Conservation (phyloP, 2,329 filamentous ascomycete genomes). For the Penicillium sp. region DNA sequence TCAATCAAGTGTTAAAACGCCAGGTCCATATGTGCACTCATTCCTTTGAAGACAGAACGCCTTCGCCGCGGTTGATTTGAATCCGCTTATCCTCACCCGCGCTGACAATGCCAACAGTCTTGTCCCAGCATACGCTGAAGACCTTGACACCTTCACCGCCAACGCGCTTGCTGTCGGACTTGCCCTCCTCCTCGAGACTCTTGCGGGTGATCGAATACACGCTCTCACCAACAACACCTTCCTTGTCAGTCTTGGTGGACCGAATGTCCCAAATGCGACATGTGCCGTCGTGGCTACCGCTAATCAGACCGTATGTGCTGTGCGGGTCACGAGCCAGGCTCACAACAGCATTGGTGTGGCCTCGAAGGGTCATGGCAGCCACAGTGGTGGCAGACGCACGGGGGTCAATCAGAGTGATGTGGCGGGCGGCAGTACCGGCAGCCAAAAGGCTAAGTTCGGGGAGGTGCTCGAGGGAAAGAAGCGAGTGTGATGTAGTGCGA, state of each 20-base stretch:
- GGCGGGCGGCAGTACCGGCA: conserved; percentile 79
- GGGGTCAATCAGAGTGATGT: conserved; percentile 92
- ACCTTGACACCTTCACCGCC: conserved; percentile 88
- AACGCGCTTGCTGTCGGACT: conserved; percentile 58
- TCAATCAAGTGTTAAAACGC: conserved; percentile 32
- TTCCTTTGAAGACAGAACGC: conserved; percentile 39
- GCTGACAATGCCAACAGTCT: conserved; percentile 82
- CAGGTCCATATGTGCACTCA: conserved; percentile 29
- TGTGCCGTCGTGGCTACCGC: conserved; percentile 88
- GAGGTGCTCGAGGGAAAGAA: conserved; percentile 77
- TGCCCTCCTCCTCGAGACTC: conserved; percentile 64
- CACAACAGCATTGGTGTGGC: conserved; percentile 75
- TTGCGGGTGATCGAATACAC: conserved; percentile 78
- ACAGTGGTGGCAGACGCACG: conserved; percentile 74
- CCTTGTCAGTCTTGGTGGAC: conserved; percentile 60
- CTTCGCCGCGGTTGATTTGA: conserved; percentile 78
- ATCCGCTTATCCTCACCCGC: conserved; percentile 91
- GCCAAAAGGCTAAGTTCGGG: conserved; percentile 64
- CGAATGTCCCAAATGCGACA: conserved; percentile 93
- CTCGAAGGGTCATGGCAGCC: conserved; percentile 84
- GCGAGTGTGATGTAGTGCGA: conserved; percentile 77
- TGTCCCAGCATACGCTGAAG: conserved; percentile 84
- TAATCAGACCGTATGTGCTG: conserved; percentile 80
- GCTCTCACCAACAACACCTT: conserved; percentile 66
- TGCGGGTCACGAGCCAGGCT: conserved; percentile 61